Conservation (phyloP, 257 asterid species). For the Jacaranda mimosifolia region DNA sequence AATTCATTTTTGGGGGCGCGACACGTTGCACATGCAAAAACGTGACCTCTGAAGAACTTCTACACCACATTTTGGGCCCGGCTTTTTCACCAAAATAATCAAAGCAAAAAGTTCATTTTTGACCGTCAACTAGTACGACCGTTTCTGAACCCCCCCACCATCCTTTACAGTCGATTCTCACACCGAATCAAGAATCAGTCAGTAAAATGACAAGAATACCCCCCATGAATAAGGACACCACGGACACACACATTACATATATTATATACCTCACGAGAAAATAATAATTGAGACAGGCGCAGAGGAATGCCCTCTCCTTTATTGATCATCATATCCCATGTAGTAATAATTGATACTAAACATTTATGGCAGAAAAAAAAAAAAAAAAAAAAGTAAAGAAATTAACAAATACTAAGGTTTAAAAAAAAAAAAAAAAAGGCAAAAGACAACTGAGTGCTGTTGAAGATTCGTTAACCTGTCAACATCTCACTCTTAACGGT, state of each 20-base stretch:
- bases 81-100: constrained; percentile 36
- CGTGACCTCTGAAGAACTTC: constrained; percentile 46
- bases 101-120: constrained; percentile 64
- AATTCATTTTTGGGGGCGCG: constrained; percentile 35
- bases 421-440: constrained; percentile 10
- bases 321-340: constrained; percentile 44
- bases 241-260: no score
- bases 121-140: constrained; percentile 43
- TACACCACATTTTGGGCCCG: constrained; percentile 41
- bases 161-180: constrained; percentile 21
- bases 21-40: constrained; percentile 68
- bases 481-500: constrained; percentile 54
- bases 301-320: constrained; percentile 46
- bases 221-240: background rate
- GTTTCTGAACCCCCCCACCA: constrained; percentile 14
- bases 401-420: constrained; percentile 43
- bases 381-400: constrained; percentile 24
- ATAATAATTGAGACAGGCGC: background rate
- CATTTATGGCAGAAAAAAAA: constrained; percentile 44
- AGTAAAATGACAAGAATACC: constrained; percentile 24
- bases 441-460: constrained; percentile 37
- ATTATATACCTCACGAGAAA: no score
- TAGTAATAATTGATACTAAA: constrained; percentile 30
- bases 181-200: constrained; percentile 30
- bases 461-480: constrained; percentile 61